Evolutionary conservation across 179 eudicot genomes (phyloP), one percentile per base, ranked within the genome.

Genomic region (Vitellaria paradoxa): DNA sequence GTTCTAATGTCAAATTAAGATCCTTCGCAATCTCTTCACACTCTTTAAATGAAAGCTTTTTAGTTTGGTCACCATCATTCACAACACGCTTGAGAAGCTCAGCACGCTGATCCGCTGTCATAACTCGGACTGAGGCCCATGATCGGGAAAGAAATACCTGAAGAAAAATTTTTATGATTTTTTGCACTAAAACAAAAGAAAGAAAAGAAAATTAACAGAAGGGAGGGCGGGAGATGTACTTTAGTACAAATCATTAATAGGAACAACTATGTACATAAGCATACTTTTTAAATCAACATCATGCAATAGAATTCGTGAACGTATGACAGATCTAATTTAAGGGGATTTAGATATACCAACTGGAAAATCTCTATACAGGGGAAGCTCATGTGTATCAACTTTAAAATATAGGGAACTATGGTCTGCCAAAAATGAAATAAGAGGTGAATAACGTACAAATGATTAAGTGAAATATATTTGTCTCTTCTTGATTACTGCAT

Each of bases 61-160:
- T 89, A 77, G 76, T 69, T 49, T 84, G 84, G 72, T 84, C 91
- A n/a, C n/a, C n/a, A 80, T 89, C 90, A 74, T 82, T 88, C 56
- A 74, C 75, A n/a, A 96, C 78, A 81, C 91, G 89, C 86, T 96
- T 91, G 67, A 86, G 84, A 69, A 96, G 98, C 83, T 93, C 90
- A 63, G 90, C 90, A 76, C 98, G 96, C 86, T 96, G 98, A 74
- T 84, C 91, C 73, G 93, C 92, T 65, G 97, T 88, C 96, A 93
- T 93, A 64, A 96, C 93, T 71, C 95, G 86, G 62, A 82, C 82
- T 26, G 93, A 87, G 82, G 94, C 85, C 99, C 99, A 96, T 65
- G 99, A 90, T 71, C 91, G 87, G 77, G 75, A 72, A 82, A 68
- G 85, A 84, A 88, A 93, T 75, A 96, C 86, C 99, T 96, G 88